Conservation (phyloP, 1,284 basidiomycete species). For the Moesziomyces globuligerus region DNA sequence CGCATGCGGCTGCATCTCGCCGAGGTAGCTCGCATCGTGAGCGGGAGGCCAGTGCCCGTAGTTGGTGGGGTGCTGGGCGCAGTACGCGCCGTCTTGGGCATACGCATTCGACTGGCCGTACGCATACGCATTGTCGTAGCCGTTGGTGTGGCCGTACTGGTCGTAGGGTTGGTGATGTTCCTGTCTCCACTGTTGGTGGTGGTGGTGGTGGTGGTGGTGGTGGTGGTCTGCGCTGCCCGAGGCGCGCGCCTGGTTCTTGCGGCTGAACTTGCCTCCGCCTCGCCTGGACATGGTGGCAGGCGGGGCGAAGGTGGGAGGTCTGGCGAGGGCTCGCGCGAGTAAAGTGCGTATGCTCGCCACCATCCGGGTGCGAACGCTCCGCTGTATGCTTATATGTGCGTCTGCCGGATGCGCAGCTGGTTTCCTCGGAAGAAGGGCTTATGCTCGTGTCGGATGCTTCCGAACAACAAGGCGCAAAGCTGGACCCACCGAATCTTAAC, state of each 20-base stretch:
- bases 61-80: too few species aligned
- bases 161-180: not conserved
- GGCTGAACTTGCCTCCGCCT: not conserved
- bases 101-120: not conserved
- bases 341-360: not conserved
- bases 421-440: too few species aligned
- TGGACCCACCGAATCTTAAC: too few species aligned
- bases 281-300: not conserved
- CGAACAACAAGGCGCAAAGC: too few species aligned
- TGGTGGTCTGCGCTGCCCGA: not conserved
- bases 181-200: not conserved
- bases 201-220: not conserved
- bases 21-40: not conserved
- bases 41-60: too few species aligned
- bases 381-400: not conserved
- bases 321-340: not conserved
- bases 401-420: too few species aligned
- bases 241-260: not conserved
- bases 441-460: too few species aligned
- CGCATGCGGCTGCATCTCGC: not conserved
- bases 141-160: not conserved
- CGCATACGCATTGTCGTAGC: not conserved
- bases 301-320: not conserved
- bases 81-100: not conserved
- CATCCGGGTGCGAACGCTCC: not conserved